Evolutionary conservation across 2,329 filamentous ascomycete species (phyloP), one percentile per base, ranked within the genome.

Genomic region (Amesomyces nigricolor): DNA sequence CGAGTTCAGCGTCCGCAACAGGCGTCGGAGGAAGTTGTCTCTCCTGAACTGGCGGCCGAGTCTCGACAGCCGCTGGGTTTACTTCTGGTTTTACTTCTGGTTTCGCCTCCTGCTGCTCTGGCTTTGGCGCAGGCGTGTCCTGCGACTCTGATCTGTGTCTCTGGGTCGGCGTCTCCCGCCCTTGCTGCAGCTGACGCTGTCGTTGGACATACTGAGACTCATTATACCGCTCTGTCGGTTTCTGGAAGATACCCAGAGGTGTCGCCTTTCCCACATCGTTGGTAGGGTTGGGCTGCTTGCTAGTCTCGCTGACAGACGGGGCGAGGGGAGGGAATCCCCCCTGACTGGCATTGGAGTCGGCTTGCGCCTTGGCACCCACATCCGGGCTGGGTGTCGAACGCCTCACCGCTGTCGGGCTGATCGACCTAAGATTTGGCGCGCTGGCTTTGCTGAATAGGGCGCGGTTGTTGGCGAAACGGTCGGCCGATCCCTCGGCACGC

Each of bases 201-300:
- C 90, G 83, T 66, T 95, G 87, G 5, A 88, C 81, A 65, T 89
- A 96, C 65, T 89, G 88, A 17, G 86, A 83, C 65, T 96, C 91
- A 64, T 95, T 89, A 63, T 94, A 96, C 7, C 84, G 81, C 49
- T 86, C 81, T 2, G 75, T 73, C 1, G 91, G 88, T 66, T 90
- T 90, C 61, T 87, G 87, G 57, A 80, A 78, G 22, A 79, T 72
- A 17, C 76, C 76, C 64, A 77, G 72, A 0, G 89, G 87, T 0
- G 89, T 95, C 5, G 89, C 88, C 67, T 94, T 95, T 50, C 88
- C 89, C 46, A 82, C 77, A 63, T 96, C 91, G 59, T 85, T 84
- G 0, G 88, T 86, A 57, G 89, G 76, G 1, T 79, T 69, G 1
- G 79, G 72, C 14, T 78, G 73, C n/a, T 92, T 88, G 29, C 86